Base-by-base conservation (phyloP, 495 filamentous ascomycete species). In the Aspergillus incahuasiensis region DNA sequence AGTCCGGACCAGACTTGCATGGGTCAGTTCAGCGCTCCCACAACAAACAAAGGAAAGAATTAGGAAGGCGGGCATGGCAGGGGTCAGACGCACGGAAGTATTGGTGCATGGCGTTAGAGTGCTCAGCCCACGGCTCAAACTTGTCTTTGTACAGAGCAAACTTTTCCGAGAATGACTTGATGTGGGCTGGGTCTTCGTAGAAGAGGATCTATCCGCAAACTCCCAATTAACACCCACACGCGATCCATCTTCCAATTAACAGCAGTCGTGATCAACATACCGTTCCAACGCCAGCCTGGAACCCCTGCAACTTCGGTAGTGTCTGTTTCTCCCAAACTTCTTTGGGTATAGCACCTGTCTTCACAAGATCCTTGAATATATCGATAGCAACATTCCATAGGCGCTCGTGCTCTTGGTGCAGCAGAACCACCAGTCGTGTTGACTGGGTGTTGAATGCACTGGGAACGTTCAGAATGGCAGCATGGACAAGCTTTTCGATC, bases 381-480 rank as follows among this genome's bases (percentile, higher is more conserved):
- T 76, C 68, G 11, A 66, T 68, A 20, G 67, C 70, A 45, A 79
- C 60, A 56, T 79, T 72, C 80, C 80, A 83, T 5, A 80, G 70
- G 46, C 71, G 66, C 54, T 78, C 70, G 59, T 81, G 79, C 57
- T 82, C 71, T 16, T 72, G 57, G 38, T 74, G 67, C 48, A 82
- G 55, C 12, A 81, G 60, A 1, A 82, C 64, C 13, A 80, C 69
- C 16, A 77, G 40, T 13, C 80, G 76, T 0, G 75, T 77, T 25
- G 79, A 78, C 55, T 83, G 80, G 30, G 77, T 79, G 65, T 83
- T 81, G 71, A 81, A 83, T 6, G 80, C 66, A 56, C 73, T 78
- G 54, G 80, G 79, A 20, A 74, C 66, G 50, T 76, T 68, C 45
- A 74, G 64, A 55, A 82, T 69, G 49, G 77, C 74, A 9, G 72